phyloP scores from a whole-genome alignment of 768 basidiomycete species.

The Lepiota venenata region DNA sequence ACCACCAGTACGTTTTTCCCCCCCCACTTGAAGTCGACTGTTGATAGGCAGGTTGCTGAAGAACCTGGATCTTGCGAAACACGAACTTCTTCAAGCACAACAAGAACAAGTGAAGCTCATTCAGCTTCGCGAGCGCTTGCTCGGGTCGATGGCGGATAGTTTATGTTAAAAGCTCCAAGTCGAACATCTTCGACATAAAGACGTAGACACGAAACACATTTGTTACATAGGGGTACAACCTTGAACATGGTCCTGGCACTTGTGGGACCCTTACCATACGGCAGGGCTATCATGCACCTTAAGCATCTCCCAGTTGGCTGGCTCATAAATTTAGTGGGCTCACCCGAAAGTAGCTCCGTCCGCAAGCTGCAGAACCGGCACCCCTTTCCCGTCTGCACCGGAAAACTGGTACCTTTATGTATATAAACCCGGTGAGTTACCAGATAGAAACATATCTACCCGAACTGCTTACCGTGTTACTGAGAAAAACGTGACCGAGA shows the following conservation, averaged over 20 bases:
- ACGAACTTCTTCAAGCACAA: conserved; percentile 36
- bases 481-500: conserved; percentile 15
- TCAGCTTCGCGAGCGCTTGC: conserved; percentile 43
- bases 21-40: background rate
- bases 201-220: background rate
- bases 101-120: conserved; percentile 43
- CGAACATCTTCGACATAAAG: background rate
- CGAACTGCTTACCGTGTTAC: conserved; percentile 35
- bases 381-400: conserved; percentile 23
- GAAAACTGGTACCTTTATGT: conserved; percentile 19
- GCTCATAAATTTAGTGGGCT: background rate
- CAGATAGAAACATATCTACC: conserved; percentile 35
- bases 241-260: background rate
- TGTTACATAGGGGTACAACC: background rate
- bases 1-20: conserved; percentile 36
- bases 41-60: conserved; percentile 13
- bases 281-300: background rate
- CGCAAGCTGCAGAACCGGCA: conserved; percentile 24
- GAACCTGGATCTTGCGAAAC: conserved; percentile 45
- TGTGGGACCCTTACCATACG: background rate
- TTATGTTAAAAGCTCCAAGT: conserved; percentile 16
- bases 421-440: conserved; percentile 15
- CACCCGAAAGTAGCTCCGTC: conserved; percentile 32
- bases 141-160: conserved; percentile 42
- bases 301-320: background rate